phyloP scores from a whole-genome alignment of 1,139 yeast species.

The Saccharomyces pastorianus region DNA sequence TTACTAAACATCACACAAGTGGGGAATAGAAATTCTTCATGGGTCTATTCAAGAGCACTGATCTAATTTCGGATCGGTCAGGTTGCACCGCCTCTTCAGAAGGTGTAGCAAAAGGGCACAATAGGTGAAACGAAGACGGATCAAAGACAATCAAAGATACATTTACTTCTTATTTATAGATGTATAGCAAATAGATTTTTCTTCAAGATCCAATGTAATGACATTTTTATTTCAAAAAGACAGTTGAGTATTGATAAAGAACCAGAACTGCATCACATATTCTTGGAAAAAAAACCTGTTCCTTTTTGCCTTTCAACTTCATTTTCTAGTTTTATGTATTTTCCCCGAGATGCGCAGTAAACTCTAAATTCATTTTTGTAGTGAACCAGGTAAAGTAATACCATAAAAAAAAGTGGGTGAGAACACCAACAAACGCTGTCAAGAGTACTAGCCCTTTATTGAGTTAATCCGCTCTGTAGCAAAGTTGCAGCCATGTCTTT shows the following conservation, averaged over 20 bases:
- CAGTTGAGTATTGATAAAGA: background rate
- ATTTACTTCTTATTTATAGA: background rate
- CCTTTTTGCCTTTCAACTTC: background rate
- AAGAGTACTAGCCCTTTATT: background rate
- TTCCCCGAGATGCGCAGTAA: background rate
- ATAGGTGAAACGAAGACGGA: background rate
- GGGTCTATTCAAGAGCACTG: background rate
- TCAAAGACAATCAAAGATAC: background rate
- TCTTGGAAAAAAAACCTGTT: background rate
- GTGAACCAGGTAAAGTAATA: background rate
- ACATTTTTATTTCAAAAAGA: background rate
- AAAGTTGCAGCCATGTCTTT: constrained; percentile 43
- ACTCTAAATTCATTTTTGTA: background rate
- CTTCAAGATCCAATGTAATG: background rate
- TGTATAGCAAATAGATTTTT: background rate
- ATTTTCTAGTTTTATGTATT: background rate
- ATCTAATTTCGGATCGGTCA: background rate
- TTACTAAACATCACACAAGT: background rate
- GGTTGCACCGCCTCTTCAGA: background rate
- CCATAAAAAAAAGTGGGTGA: background rate
- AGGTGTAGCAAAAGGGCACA: background rate
- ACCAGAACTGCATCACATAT: background rate
- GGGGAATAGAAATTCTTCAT: background rate
- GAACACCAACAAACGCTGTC: background rate
- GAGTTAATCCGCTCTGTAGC: background rate